Conservation (phyloP, 306 rosid species). For the Arachis hypogaea region DNA sequence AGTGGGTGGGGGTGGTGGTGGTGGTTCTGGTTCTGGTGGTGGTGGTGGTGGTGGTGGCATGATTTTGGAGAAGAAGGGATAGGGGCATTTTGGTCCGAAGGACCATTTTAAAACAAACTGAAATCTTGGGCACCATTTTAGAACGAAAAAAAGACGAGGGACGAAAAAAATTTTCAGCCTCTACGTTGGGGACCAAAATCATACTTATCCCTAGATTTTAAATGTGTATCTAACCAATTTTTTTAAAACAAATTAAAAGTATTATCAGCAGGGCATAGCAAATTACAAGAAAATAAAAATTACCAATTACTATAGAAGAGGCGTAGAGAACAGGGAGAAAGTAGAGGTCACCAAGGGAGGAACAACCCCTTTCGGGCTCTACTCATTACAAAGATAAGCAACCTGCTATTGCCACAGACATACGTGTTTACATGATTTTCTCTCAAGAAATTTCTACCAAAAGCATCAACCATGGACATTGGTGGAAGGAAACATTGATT, state of each 20-base stretch:
- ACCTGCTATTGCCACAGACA: constrained; percentile 1
- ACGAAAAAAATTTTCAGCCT: no score
- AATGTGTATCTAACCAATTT: not conserved
- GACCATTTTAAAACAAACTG: no score
- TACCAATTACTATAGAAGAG: not conserved
- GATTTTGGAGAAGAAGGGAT: no score
- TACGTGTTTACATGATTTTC: constrained; percentile 1
- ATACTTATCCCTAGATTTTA: not conserved
- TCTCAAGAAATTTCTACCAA: constrained; percentile 4
- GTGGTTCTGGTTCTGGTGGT: no score
- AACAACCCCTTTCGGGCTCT: not conserved
- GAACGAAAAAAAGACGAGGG: no score
- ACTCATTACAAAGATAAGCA: constrained; percentile 32
- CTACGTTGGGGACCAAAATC: no score
- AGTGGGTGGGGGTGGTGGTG: no score
- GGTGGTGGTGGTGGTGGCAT: no score
- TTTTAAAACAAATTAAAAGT: not conserved
- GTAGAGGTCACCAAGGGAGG: not conserved
- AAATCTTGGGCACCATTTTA: no score
- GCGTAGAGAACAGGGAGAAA: no score
- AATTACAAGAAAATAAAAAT: no score
- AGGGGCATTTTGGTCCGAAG: no score
- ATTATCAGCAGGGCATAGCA: not conserved
- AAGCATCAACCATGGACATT: constrained; percentile 26
- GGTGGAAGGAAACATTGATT: constrained; percentile 15